Percentiles rank a stretch among this genome's conserved stretches.
Conservation (phyloP, 352 stramenopile genomes). For the Phytopythium oedochilum region DNA sequence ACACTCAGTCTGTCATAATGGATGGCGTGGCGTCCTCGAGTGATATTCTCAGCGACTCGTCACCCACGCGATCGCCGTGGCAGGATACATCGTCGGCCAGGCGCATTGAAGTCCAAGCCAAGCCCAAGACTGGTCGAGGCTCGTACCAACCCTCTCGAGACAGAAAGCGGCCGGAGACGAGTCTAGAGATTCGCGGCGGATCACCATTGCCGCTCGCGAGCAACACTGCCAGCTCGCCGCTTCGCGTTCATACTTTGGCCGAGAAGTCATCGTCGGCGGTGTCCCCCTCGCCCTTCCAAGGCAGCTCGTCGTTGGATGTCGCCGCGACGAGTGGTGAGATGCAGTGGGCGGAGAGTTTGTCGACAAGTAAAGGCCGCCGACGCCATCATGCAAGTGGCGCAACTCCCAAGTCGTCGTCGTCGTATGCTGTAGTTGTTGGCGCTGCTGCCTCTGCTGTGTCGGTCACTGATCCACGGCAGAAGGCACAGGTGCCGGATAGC, state of each 20-base stretch:
- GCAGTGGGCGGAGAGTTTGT: background rate
- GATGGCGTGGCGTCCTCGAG: constrained; percentile 17
- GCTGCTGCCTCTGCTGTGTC: too few relatives aligned
- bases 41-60: background rate
- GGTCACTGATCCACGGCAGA: background rate
- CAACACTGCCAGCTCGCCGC: background rate
- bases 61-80: background rate
- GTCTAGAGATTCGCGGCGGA: background rate
- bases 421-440: constrained; percentile 2
- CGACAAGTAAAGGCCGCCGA: background rate
- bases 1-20: constrained; percentile 60
- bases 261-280: background rate
- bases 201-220: background rate
- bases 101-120: constrained; percentile 4
- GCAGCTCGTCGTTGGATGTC: constrained; percentile 2
- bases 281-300: background rate
- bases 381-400: background rate
- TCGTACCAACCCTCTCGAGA: background rate
- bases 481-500: background rate
- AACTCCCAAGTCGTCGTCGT: background rate
- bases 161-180: background rate
- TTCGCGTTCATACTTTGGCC: background rate
- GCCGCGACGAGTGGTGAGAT: background rate
- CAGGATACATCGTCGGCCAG: constrained; percentile 1
- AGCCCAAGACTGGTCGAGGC: background rate